Evolutionary conservation across 228 moss, liverwort and hornwort genomes (phyloP).

Genomic region (Sphagnum fallax): DNA sequence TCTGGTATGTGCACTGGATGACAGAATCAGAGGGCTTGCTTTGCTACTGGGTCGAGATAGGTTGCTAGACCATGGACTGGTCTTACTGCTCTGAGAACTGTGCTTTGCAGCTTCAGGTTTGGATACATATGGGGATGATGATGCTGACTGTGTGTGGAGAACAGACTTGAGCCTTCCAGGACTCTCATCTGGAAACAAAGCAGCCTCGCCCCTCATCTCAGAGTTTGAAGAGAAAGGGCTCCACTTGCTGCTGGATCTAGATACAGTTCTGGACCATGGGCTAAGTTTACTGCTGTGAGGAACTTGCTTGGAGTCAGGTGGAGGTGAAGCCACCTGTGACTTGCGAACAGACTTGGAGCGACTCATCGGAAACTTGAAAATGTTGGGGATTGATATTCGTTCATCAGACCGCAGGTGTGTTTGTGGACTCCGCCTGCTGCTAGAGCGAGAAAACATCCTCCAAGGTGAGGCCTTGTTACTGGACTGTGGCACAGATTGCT

Average conservation of each 20-base stretch:
- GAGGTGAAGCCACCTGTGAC: constrained; percentile 9
- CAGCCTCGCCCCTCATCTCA: background rate
- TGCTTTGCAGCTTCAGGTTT: too few relatives aligned
- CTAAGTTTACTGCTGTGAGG: constrained; percentile 15
- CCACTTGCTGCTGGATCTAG: constrained; percentile 19
- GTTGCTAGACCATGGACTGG: too few relatives aligned
- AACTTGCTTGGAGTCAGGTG: constrained; percentile 3
- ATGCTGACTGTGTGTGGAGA: too few relatives aligned
- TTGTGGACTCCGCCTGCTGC: background rate
- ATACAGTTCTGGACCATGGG: constrained; percentile 16
- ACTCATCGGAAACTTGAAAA: constrained; percentile 8
- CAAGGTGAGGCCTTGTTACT: constrained; percentile 26
- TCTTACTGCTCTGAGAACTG: too few relatives aligned
- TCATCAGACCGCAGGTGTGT: constrained; percentile 13
- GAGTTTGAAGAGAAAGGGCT: constrained; percentile 18
- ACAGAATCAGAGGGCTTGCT: too few relatives aligned
- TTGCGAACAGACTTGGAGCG: constrained; percentile 11
- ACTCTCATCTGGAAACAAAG: too few relatives aligned
- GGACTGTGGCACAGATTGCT: constrained; percentile 10
- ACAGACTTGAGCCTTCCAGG: too few relatives aligned
- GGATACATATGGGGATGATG: too few relatives aligned
- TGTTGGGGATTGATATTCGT: background rate
- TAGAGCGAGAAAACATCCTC: constrained; percentile 30
- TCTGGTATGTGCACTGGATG: too few relatives aligned
- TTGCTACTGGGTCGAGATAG: too few relatives aligned